These are phyloP conservation scores for Fusarium hostae DNA, from an alignment of 2,329 filamentous ascomycete genomes.

Conservation along the genomic window DNA sequence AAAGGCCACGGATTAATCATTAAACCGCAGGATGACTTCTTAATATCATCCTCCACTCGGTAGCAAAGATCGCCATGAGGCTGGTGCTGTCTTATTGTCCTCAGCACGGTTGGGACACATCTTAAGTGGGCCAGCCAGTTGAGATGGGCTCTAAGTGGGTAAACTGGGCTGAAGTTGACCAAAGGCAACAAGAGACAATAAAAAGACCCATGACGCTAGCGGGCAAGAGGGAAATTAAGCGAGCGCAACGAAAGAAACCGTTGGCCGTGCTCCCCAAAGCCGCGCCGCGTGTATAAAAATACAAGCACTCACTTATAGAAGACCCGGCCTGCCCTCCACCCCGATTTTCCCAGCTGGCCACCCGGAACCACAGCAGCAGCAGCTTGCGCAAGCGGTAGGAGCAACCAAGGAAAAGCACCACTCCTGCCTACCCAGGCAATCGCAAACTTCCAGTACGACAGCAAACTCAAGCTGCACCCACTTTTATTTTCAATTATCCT, in stretches of 20 bases:
- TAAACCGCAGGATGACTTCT: conserved; percentile 3
- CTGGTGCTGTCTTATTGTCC: conserved; percentile 26
- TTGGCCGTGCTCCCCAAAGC: conserved; percentile 47
- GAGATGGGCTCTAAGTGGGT: conserved; percentile 32
- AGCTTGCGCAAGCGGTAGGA: conserved; percentile 39
- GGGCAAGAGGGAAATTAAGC: conserved; percentile 53
- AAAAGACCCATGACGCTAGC: conserved; percentile 46
- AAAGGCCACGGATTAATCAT: conserved; percentile 9
- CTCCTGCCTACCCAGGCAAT: conserved; percentile 30
- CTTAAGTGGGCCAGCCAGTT: conserved; percentile 25
- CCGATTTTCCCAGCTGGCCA: conserved; percentile 51
- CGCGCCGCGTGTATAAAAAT: conserved; percentile 58
- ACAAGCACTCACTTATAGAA: conserved; percentile 58
- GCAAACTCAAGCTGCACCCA: conserved; percentile 24
- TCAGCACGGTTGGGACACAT: conserved; percentile 23
- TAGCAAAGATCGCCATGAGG: conserved; percentile 37
- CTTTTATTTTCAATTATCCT: conserved; percentile 26
- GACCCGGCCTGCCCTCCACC: conserved; percentile 57
- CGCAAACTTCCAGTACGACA: conserved; percentile 25
- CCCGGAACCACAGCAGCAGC: conserved; percentile 41
- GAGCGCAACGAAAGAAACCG: conserved; percentile 49
- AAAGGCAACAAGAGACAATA: conserved; percentile 31
- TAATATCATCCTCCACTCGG: neutral
- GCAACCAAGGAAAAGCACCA: conserved; percentile 39
- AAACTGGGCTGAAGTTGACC: conserved; percentile 30